These are phyloP conservation scores for Ophiosphaerella korrae DNA, from an alignment of 2,329 filamentous ascomycete species.

Conservation along the genomic window DNA sequence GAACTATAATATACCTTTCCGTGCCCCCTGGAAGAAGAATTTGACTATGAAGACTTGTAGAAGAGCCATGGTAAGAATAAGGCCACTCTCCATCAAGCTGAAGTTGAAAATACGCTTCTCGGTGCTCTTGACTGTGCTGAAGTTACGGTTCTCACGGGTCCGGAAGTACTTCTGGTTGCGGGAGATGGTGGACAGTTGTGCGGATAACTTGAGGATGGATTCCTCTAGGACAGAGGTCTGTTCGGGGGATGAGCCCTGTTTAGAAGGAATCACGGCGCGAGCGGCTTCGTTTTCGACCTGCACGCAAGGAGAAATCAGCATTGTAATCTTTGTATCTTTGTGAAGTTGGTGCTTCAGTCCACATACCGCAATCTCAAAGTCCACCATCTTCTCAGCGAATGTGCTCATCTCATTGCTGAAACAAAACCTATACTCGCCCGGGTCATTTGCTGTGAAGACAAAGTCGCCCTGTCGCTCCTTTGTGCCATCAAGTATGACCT, in stretches of 20 bases:
- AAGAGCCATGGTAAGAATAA: constrained; percentile 94
- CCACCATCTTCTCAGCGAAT: constrained; percentile 95
- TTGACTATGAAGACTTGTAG: constrained; percentile 96
- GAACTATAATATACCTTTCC: constrained; percentile 59
- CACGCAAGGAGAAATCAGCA: constrained; percentile 2
- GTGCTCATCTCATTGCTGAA: constrained; percentile 99
- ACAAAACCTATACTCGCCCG: constrained; percentile 94
- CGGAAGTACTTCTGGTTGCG: constrained; percentile 99
- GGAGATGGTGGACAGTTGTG: constrained; percentile 90
- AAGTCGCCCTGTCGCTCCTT: constrained; percentile 97
- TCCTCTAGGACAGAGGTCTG: constrained; percentile 90
- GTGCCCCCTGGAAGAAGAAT: constrained; percentile 96
- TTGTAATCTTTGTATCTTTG: background rate
- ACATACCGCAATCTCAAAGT: constrained; percentile 92
- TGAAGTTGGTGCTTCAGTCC: background rate
- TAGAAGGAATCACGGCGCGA: constrained; percentile 79
- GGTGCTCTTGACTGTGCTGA: constrained; percentile 95
- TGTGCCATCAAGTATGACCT: constrained; percentile 79
- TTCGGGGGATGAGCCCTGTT: constrained; percentile 85
- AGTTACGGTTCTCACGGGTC: constrained; percentile 97
- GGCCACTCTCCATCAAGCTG: constrained; percentile 85
- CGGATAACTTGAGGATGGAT: constrained; percentile 91
- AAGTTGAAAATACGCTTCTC: constrained; percentile 97
- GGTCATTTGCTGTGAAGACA: constrained; percentile 88
- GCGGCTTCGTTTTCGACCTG: constrained; percentile 90